phyloP scores from a whole-genome alignment of 768 basidiomycete genomes.

The Mycena amicta region DNA sequence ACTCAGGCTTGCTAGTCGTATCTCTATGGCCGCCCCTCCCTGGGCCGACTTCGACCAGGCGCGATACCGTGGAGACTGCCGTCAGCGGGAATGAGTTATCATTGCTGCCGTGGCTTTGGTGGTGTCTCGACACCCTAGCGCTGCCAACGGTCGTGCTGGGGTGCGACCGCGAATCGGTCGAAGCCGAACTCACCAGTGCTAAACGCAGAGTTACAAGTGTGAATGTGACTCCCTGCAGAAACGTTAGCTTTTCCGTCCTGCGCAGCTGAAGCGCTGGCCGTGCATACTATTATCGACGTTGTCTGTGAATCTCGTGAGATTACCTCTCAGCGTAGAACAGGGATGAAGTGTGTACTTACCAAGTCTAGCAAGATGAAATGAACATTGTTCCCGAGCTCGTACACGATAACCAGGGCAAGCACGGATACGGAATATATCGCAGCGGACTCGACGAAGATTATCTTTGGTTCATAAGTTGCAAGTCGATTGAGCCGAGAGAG shows the following conservation, averaged over 20 bases:
- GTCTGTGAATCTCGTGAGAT: neutral
- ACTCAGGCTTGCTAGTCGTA: neutral
- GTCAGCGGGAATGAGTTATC: neutral
- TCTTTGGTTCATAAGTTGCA: neutral
- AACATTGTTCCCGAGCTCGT: neutral
- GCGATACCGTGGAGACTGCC: neutral
- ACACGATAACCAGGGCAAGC: neutral
- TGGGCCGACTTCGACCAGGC: neutral
- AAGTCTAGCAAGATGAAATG: neutral
- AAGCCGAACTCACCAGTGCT: neutral
- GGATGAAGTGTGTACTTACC: neutral
- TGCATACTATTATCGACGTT: neutral
- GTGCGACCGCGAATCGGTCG: neutral
- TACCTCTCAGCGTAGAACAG: neutral
- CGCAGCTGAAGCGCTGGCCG: neutral
- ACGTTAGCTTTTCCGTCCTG: neutral
- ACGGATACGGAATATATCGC: neutral
- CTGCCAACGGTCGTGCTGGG: too few species aligned
- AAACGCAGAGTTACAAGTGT: neutral
- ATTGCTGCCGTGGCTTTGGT: neutral
- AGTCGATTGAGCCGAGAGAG: neutral
- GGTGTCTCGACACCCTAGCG: neutral
- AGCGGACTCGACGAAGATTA: neutral
- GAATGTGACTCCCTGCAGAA: neutral
- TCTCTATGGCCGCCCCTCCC: neutral